Base-by-base conservation (phyloP, 768 basidiomycete species). In the Ramaria sp. region DNA sequence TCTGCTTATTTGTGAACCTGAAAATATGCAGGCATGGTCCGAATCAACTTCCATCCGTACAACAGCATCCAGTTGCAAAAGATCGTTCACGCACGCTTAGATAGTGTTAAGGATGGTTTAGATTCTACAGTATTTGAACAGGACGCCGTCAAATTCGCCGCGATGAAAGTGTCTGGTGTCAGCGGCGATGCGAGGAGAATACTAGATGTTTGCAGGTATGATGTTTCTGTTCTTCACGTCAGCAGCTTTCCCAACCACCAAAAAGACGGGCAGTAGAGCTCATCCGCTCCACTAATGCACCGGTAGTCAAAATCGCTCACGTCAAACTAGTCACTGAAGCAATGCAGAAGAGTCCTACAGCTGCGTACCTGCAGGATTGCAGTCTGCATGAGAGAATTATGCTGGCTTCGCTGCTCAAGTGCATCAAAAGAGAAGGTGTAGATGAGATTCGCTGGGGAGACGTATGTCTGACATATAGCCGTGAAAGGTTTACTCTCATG, bases 171-270 rank as follows among this genome's bases (percentile, higher is more conserved):
- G 55, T 79, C 83, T 1, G 73, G 78, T 12, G 88, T 96, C 56
- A 94, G 90, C 55, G 96, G 96, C 25, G 96, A 99, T 66, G 96
- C 96, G 0, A 73, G 96, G 50, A 76, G 94, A 28, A 88, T 94
- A 5, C 73, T 99, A 56, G 96, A 99, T 64, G 86, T 95, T 44
- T 96, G 92, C 70, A 75, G 94, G 82, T 87, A 56, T 49, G 74
- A 24, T 48, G n/a, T 44, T 22, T 20, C 34, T 15, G 16, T 44
- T 59, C 36, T 42, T 12, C 20, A 12, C 50, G 10, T 42, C 32
- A 39, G 32, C 10, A 16, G 32, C 50, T 16, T 8, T 24, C 20
- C 20, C 9, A 10, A 24, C 12, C 34, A 18, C 42, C 36, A 38
- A 25, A 20, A 25, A 88, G 88, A 61, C 85, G 92, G 0, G 83